phyloP scores from a whole-genome alignment of 768 basidiomycete species.

The Boletus edulis region DNA sequence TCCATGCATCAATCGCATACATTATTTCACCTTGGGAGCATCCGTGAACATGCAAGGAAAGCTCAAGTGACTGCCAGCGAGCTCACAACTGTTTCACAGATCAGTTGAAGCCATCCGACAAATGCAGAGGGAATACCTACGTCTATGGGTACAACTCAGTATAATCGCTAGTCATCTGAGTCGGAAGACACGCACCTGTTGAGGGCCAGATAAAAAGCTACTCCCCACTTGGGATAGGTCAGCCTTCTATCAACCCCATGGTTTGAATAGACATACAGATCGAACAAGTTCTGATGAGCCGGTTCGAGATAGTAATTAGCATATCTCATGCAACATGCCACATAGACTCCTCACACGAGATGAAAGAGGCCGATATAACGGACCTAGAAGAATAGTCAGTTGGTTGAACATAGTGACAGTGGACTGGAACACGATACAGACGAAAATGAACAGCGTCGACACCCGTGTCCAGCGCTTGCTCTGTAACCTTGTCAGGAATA shows the following conservation, averaged over 20 bases:
- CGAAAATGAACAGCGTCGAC: slow-evolving; percentile 3
- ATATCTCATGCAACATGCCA: not conserved
- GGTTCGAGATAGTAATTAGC: not conserved
- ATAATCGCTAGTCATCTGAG: too few relatives aligned
- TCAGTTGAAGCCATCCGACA: not conserved
- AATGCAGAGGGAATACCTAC: not conserved
- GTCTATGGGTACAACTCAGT: not conserved
- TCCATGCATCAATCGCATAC: too few relatives aligned
- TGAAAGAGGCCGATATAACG: slow-evolving; percentile 5
- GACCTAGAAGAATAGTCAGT: not conserved
- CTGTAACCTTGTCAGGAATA: not conserved
- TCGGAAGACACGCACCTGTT: not conserved
- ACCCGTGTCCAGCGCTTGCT: slow-evolving; percentile 2
- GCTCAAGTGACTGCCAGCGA: too few relatives aligned
- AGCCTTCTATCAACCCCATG: not conserved
- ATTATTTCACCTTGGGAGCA: not conserved
- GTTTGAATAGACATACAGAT: slow-evolving; percentile 1
- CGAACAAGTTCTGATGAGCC: not conserved
- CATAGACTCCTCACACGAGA: slow-evolving; percentile 1
- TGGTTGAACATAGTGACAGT: not conserved
- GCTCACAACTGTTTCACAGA: not conserved
- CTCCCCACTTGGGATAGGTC: not conserved
- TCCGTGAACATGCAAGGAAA: not conserved
- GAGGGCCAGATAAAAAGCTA: not conserved
- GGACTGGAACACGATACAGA: not conserved